Base-by-base conservation (phyloP, 1,139 yeast species). In the Geotrichum cucujoidarum region DNA sequence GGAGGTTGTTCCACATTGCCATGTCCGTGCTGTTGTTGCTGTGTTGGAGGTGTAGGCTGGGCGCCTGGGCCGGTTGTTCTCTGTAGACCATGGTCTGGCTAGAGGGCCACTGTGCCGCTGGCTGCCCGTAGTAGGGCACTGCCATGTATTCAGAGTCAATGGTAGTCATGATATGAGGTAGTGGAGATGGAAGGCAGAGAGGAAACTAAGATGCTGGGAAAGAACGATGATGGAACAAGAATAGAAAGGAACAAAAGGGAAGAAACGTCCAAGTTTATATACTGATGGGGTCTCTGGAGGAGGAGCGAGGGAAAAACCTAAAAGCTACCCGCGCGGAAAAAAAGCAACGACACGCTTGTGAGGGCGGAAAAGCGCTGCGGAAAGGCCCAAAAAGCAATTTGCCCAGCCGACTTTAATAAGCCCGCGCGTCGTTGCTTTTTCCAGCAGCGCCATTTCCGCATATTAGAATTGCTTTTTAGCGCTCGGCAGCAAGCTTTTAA, bases 121-220 rank as follows among this genome's bases (percentile, higher is more conserved):
- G 43, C 29, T 30, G 43, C 17, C 31, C 33, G 16, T 39, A 45
- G 44, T 38, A 45, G 14, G 48, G 44, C n/a, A 34, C 29, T 25
- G 43, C 16, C 7, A 45, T 33, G 22, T 31, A 45, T 27, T 45
- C 48, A 38, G 43, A 16, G 40, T 45, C 36, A 43, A 45, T 32
- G 27, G 29, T 45, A 16, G 42, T 17, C 35, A 24, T 27, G 20
- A 22, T 16, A 16, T 14, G 24, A 20, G 25, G 10, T 20, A 16
- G 41, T 18, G n/a, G n/a, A n/a, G n/a, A n/a, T n/a, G n/a, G n/a
- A n/a, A 13, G 27, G 10, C 11, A n/a, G 17, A 30, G 17, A 30
- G 17, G 33, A 30, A 8, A 6, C 14, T 5, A n/a, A 30, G 17
- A 14, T n/a, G 17, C 5, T 30, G 33, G 17, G 7, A 30, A 6